Evolutionary conservation across 148 eudicot species (phyloP).

Genomic region (Cornus kousa): DNA sequence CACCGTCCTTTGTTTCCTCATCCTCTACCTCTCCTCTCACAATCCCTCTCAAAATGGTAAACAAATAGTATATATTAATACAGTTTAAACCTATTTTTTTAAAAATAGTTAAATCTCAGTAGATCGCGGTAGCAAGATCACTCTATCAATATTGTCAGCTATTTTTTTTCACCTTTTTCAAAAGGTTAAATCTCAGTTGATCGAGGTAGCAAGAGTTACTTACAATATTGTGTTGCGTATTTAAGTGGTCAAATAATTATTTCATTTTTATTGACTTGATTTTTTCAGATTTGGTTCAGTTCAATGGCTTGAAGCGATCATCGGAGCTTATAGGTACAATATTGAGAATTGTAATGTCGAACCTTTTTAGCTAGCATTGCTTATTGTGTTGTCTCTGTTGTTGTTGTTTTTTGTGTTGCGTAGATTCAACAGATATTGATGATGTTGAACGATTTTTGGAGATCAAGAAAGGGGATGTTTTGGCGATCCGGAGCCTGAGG

Average conservation of each 20-base stretch:
- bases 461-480: slow-evolving; percentile 31
- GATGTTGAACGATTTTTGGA: slow-evolving; percentile 17
- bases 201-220: no score
- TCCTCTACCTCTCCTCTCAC: slow-evolving; percentile 80
- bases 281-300: slow-evolving; percentile 34
- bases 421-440: slow-evolving; percentile 27
- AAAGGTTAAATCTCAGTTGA: no score
- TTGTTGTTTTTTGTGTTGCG: background rate
- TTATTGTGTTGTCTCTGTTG: background rate
- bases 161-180: no score
- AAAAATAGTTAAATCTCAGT: no score
- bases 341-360: background rate
- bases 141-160: no score
- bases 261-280: background rate
- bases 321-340: slow-evolving; percentile 27
- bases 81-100: no score
- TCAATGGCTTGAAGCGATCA: slow-evolving; percentile 21
- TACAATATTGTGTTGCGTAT: no score
- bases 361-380: background rate
- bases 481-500: slow-evolving; percentile 48
- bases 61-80: background rate
- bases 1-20: slow-evolving; percentile 59
- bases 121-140: no score
- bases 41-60: slow-evolving; percentile 70
- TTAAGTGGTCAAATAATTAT: no score